phyloP scores from a whole-genome alignment of 805 yeast species.

The Diddensiella caesifluorescens region DNA sequence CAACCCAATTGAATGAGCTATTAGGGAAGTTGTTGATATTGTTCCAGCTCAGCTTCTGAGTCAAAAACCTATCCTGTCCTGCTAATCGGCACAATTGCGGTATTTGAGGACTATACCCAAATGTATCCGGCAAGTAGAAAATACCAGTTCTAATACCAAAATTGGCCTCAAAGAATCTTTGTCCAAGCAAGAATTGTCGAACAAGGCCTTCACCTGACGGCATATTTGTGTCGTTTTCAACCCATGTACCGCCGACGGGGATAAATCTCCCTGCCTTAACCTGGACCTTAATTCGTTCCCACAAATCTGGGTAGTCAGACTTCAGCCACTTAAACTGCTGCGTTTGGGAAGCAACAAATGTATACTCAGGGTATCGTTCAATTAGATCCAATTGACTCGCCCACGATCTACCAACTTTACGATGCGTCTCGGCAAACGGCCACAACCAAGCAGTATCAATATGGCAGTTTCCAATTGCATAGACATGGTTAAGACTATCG shows the following conservation, averaged over 20 bases:
- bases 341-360: constrained; percentile 92
- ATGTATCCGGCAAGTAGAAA: constrained; percentile 96
- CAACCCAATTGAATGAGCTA: constrained; percentile 91
- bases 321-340: constrained; percentile 93
- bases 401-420: constrained; percentile 94
- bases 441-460: constrained; percentile 98
- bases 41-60: constrained; percentile 96
- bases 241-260: constrained; percentile 98
- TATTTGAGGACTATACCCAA: constrained; percentile 91
- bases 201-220: constrained; percentile 91
- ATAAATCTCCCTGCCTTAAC: constrained; percentile 69
- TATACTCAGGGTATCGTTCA: constrained; percentile 86
- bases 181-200: constrained; percentile 88
- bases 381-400: constrained; percentile 81
- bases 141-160: constrained; percentile 72
- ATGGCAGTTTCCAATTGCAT: constrained; percentile 90
- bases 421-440: constrained; percentile 97
- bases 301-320: constrained; percentile 79
- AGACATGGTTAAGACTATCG: constrained; percentile 43
- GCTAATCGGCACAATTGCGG: constrained; percentile 90
- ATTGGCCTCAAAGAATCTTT: constrained; percentile 70
- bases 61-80: constrained; percentile 76
- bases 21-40: constrained; percentile 88
- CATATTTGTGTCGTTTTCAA: constrained; percentile 91
- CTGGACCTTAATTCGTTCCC: constrained; percentile 52